A percentile compares a stretch with the other conserved stretches of the same genome.
These are phyloP conservation scores for Ogataea corticis DNA, from an alignment of 805 yeast species.

Conservation along the genomic window DNA sequence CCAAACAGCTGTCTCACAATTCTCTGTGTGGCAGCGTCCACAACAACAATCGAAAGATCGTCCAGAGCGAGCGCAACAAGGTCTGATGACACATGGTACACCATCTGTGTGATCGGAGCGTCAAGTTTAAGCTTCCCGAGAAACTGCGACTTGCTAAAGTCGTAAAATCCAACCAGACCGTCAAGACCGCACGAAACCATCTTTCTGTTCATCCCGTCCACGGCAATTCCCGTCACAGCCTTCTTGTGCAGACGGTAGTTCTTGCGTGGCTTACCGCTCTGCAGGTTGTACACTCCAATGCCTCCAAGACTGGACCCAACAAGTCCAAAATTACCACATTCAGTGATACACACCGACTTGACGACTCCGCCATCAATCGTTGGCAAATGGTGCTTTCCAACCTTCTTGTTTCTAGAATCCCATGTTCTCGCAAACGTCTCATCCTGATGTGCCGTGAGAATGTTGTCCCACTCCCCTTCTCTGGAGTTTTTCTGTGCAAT, in stretches of 20 bases:
- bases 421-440: conserved; percentile 87
- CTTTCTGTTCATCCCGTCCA: conserved; percentile 87
- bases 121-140: conserved; percentile 67
- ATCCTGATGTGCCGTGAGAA: conserved; percentile 84
- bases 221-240: conserved; percentile 83
- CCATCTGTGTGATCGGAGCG: conserved; percentile 76
- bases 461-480: conserved; percentile 91
- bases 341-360: conserved; percentile 75
- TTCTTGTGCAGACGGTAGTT: conserved; percentile 69
- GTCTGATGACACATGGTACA: conserved; percentile 80
- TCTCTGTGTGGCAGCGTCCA: conserved; percentile 79
- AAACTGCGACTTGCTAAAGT: conserved; percentile 70
- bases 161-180: conserved; percentile 84
- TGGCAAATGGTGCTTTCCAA: conserved; percentile 69
- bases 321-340: conserved; percentile 93
- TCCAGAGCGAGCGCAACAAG: conserved; percentile 84
- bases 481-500: conserved; percentile 74
- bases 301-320: conserved; percentile 89
- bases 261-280: conserved; percentile 82
- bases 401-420: conserved; percentile 76
- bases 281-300: conserved; percentile 83
- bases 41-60: conserved; percentile 77
- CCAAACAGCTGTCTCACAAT: conserved; percentile 88
- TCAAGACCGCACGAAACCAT: conserved; percentile 89
- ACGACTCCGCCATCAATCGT: conserved; percentile 81